Evolutionary conservation across 1,139 yeast genomes (phyloP).

Genomic region (Geotrichum restrictum): DNA sequence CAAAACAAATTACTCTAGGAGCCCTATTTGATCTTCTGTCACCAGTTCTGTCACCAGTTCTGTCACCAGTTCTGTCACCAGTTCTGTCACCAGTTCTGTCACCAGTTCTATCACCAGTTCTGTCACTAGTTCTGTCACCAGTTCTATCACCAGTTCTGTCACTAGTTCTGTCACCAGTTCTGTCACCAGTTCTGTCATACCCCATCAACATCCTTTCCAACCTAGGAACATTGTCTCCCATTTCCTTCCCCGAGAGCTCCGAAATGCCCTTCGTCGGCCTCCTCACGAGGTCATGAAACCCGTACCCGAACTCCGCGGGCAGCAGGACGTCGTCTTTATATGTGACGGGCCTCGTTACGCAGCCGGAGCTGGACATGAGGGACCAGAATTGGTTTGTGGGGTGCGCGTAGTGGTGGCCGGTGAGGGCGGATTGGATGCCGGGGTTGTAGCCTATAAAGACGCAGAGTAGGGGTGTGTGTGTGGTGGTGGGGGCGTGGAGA

Average conservation of each 20-base stretch:
- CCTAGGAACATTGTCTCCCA: slow-evolving; percentile 53
- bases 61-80: too few species aligned
- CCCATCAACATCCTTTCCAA: slow-evolving; percentile 47
- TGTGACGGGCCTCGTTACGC: slow-evolving; percentile 40
- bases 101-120: too few species aligned
- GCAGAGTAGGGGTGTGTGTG: too few species aligned
- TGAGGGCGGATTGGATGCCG: slow-evolving; percentile 57
- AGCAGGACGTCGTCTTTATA: slow-evolving; percentile 45
- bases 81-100: too few species aligned
- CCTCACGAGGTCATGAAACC: slow-evolving; percentile 68
- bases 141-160: too few species aligned
- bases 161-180: too few species aligned
- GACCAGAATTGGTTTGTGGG: slow-evolving; percentile 69
- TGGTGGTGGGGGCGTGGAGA: slow-evolving; percentile 38
- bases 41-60: too few species aligned
- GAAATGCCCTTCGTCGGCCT: slow-evolving; percentile 61
- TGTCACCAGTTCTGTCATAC: too few species aligned
- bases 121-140: too few species aligned
- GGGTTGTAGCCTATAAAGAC: slow-evolving; percentile 76
- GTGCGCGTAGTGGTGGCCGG: slow-evolving; percentile 75
- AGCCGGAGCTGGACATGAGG: slow-evolving; percentile 51
- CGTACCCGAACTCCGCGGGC: slow-evolving; percentile 50
- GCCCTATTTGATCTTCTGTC: too few species aligned
- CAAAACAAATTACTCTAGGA: slow-evolving; percentile 52
- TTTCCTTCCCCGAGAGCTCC: slow-evolving; percentile 53